A percentile compares a stretch with the other conserved stretches of the same genome.
These are phyloP conservation scores for Candida golubevii DNA, from an alignment of 805 yeast species.

Conservation along the genomic window DNA sequence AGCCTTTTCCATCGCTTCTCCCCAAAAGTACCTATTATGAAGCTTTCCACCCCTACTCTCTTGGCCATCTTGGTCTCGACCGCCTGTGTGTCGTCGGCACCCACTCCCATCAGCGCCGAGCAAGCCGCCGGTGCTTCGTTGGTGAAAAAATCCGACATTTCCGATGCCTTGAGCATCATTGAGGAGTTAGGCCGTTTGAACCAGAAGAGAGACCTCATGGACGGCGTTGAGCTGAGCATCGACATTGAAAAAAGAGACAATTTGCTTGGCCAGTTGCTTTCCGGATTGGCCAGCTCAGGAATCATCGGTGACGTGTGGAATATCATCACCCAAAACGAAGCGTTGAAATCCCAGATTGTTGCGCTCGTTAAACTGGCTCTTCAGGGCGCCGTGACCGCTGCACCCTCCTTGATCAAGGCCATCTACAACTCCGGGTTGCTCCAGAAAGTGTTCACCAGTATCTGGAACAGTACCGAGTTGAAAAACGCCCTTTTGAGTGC, in stretches of 20 bases:
- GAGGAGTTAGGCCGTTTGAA: constrained; percentile 30
- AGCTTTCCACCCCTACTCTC: constrained; percentile 36
- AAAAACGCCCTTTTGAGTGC: constrained; percentile 29
- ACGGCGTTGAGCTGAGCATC: constrained; percentile 24
- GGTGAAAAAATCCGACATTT: constrained; percentile 34
- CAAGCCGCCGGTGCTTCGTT: constrained; percentile 18
- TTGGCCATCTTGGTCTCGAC: constrained; percentile 38
- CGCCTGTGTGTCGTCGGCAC: constrained; percentile 35
- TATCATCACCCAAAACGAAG: constrained; percentile 30
- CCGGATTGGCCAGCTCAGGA: constrained; percentile 37
- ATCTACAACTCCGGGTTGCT: constrained; percentile 40
- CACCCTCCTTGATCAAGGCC: constrained; percentile 38
- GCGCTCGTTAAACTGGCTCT: constrained; percentile 29
- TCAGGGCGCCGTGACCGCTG: constrained; percentile 33
- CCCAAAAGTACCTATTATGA: constrained; percentile 24
- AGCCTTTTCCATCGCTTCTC: too few relatives aligned
- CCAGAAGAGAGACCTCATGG: constrained; percentile 33
- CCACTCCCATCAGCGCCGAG: constrained; percentile 16
- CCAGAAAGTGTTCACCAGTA: constrained; percentile 26
- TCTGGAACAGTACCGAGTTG: constrained; percentile 32
- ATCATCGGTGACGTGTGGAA: constrained; percentile 33
- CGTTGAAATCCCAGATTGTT: constrained; percentile 23
- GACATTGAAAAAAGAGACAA: constrained; percentile 32
- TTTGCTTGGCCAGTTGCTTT: constrained; percentile 32
- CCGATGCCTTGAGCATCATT: constrained; percentile 30